Conservation (phyloP, 2,329 filamentous ascomycete species). For the Colletotrichum musae region DNA sequence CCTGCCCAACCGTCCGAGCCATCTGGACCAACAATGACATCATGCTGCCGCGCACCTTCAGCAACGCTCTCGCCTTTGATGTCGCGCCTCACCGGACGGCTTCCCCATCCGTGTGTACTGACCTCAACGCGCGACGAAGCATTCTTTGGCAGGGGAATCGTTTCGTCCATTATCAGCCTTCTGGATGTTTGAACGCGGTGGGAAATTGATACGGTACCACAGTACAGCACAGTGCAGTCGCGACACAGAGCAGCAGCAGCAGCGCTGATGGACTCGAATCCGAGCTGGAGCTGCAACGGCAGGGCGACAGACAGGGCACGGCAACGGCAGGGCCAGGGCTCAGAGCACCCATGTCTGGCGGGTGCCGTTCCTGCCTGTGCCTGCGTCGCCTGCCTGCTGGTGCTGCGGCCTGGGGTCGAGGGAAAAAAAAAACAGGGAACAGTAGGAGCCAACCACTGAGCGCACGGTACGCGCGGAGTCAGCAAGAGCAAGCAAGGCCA, state of each 20-base stretch:
- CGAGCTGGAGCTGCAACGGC: conserved; percentile 8
- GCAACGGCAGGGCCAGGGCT: conserved; percentile 14
- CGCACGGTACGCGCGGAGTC: conserved; percentile 6
- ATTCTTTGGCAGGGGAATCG: conserved; percentile 16
- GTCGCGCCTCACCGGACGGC: neutral
- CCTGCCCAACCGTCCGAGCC: conserved; percentile 18
- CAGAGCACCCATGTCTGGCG: conserved; percentile 23
- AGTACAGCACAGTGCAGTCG: neutral
- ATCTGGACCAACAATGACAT: conserved; percentile 33
- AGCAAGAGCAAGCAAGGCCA: conserved; percentile 6
- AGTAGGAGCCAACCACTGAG: neutral
- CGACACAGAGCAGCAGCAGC: no score
- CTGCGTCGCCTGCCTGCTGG: neutral
- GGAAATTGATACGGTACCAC: conserved; percentile 1
- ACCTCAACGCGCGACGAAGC: neutral
- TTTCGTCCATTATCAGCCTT: conserved; percentile 25
- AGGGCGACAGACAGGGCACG: conserved; percentile 9
- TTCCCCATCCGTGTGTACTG: conserved; percentile 26
- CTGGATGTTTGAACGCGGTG: conserved; percentile 1
- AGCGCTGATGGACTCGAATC: neutral
- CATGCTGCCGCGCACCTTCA: conserved; percentile 18
- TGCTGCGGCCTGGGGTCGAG: conserved; percentile 7
- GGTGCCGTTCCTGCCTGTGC: conserved; percentile 23
- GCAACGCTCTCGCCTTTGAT: neutral
- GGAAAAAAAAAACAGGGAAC: conserved; percentile 11